Percentiles rank a stretch among this genome's conserved stretches.
These are phyloP conservation scores for Phytophthora ohioensis DNA, from an alignment of 352 stramenopile species.

Conservation along the genomic window DNA sequence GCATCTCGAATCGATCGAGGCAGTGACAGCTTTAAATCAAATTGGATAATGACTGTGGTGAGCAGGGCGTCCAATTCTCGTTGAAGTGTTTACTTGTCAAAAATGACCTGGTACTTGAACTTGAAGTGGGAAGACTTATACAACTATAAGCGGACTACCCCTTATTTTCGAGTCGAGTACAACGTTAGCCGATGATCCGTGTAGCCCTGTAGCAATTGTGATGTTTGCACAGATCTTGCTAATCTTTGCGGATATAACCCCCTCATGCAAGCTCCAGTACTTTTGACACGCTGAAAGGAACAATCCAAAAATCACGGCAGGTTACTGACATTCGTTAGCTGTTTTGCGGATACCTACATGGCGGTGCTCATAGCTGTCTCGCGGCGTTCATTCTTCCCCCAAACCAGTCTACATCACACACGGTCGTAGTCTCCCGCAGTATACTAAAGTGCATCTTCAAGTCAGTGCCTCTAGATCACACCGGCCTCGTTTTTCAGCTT, in stretches of 20 bases:
- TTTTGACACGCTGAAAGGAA: neutral
- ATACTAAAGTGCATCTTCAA: conserved; percentile 7
- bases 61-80: conserved; percentile 4
- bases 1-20: neutral
- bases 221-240: too few species aligned
- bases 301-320: conserved; percentile 20
- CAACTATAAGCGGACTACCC: too few species aligned
- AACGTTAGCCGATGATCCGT: too few species aligned
- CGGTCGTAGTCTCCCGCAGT: neutral
- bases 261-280: too few species aligned
- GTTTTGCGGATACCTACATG: conserved; percentile 14
- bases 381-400: neutral
- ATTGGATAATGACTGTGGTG: conserved; percentile 9
- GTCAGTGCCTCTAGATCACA: conserved; percentile 75
- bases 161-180: too few species aligned
- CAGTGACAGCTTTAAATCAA: conserved; percentile 2
- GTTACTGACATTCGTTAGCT: conserved; percentile 30
- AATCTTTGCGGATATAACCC: too few species aligned
- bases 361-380: neutral
- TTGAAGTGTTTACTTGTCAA: conserved; percentile 34
- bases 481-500: conserved; percentile 97
- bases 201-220: too few species aligned
- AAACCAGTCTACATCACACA: neutral
- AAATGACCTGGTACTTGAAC: conserved; percentile 21
- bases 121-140: conserved; percentile 10